Evolutionary conservation across 176 grass and related monocot genomes (phyloP).

Genomic region (Eleusine indica): DNA sequence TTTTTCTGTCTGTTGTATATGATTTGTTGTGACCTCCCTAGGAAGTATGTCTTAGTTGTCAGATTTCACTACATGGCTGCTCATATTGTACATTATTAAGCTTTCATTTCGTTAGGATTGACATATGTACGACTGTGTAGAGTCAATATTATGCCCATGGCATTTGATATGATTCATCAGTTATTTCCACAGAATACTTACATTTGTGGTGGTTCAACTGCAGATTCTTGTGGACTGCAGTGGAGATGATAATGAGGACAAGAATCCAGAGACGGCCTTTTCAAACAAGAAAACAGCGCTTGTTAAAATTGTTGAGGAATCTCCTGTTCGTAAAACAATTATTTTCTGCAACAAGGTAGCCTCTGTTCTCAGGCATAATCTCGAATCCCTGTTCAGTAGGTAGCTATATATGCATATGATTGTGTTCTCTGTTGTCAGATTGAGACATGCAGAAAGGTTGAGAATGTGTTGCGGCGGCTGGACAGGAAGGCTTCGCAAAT

Average conservation of each 20-base stretch:
- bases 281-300: constrained; percentile 81
- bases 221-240: constrained; percentile 97
- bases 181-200: no score
- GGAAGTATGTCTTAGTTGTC: neutral
- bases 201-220: constrained; percentile 21
- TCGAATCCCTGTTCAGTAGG: neutral
- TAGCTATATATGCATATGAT: neutral
- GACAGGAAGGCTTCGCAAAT: constrained; percentile 75
- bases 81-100: neutral
- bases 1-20: neutral
- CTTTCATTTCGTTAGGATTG: neutral
- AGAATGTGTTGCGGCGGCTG: constrained; percentile 70
- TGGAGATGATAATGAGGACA: constrained; percentile 74
- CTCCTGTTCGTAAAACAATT: constrained; percentile 73
- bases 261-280: constrained; percentile 89
- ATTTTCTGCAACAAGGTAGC: constrained; percentile 87
- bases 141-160: neutral
- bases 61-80: neutral
- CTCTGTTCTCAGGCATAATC: neutral
- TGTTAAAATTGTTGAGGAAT: constrained; percentile 66
- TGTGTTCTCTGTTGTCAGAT: constrained; percentile 52
- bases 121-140: neutral
- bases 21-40: neutral
- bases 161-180: neutral
- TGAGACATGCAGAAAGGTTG: constrained; percentile 95